Evolutionary conservation across 148 eudicot species (phyloP).

Genomic region (Rhododendron williamsianum): DNA sequence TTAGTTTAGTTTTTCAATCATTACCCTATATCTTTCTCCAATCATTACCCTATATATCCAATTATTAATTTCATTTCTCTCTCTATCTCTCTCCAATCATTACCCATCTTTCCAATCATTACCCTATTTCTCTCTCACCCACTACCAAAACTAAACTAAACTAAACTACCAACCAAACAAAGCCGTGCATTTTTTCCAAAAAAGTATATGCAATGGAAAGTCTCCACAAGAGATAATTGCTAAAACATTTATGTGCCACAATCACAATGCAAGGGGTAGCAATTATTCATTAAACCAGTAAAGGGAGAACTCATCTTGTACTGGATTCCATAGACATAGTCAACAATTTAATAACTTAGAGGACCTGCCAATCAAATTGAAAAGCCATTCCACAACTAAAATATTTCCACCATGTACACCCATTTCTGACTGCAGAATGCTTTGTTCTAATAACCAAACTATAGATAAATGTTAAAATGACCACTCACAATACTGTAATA

Average conservation of each 20-base stretch:
- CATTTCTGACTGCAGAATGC: background rate
- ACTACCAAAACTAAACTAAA: no score
- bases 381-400: background rate
- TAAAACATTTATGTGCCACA: background rate
- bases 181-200: background rate
- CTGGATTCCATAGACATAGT: background rate
- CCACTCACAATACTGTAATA: conserved; percentile 63
- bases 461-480: background rate
- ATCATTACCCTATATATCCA: no score
- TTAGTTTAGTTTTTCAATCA: no score
- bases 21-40: no score
- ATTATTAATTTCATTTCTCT: no score
- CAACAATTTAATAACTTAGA: background rate
- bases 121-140: no score
- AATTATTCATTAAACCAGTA: background rate
- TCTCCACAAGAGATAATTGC: background rate
- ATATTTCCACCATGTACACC: background rate
- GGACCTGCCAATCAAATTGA: background rate
- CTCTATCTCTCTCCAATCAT: no score
- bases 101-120: no score
- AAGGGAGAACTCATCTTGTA: background rate
- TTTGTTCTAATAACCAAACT: background rate
- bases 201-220: background rate
- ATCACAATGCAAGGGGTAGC: background rate
- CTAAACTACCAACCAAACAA: no score